Evolutionary conservation across 345 rosid genomes (phyloP).

Genomic region (Rhizophora mangle): DNA sequence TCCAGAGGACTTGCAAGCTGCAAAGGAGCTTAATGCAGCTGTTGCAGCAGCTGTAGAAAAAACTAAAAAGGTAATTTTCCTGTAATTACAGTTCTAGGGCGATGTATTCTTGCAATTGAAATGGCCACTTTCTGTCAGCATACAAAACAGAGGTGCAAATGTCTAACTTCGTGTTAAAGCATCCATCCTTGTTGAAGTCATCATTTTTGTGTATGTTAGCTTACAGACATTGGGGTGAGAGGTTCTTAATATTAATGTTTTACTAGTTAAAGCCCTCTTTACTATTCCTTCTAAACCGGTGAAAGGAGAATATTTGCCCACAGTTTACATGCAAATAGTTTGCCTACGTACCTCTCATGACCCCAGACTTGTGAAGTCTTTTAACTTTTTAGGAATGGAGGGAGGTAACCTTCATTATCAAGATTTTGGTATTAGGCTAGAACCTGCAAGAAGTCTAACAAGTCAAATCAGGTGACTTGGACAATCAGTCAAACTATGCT

Average conservation of each 20-base stretch:
- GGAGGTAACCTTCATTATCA: too few species aligned
- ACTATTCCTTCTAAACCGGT: not conserved
- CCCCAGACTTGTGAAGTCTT: too few species aligned
- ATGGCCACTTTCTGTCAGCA: not conserved
- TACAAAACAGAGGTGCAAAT: not conserved
- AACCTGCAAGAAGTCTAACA: too few species aligned
- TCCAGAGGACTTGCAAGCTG: slow-evolving; percentile 55
- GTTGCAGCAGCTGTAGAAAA: slow-evolving; percentile 51
- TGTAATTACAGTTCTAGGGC: not conserved
- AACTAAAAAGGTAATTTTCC: slow-evolving; percentile 61
- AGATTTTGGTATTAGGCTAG: too few species aligned
- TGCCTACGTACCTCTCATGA: not conserved
- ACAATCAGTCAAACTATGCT: too few species aligned
- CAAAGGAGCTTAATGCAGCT: slow-evolving; percentile 65
- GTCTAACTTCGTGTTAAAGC: not conserved
- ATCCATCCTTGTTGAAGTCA: not conserved
- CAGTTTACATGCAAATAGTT: not conserved
- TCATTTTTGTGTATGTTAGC: not conserved
- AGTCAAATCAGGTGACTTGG: too few species aligned
- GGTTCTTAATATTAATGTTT: not conserved
- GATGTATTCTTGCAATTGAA: not conserved
- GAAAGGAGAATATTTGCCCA: not conserved
- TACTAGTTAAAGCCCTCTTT: not conserved
- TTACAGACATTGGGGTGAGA: not conserved
- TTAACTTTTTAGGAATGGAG: too few species aligned